phyloP scores from a whole-genome alignment of 108 stramenopile species.

The Stephanodiscus triporus region DNA sequence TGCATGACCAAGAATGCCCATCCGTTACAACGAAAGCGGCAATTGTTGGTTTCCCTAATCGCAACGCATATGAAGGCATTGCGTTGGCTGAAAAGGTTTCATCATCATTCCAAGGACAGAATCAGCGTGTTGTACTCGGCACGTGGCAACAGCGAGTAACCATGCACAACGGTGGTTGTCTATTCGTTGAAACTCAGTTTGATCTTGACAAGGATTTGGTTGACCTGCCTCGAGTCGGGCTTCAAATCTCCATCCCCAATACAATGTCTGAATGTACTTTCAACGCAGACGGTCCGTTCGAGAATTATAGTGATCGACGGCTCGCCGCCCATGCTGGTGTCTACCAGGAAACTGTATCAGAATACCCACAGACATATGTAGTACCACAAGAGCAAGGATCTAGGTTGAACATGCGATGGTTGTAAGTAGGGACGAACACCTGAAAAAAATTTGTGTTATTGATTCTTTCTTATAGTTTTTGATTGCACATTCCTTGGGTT shows the following conservation, averaged over 20 bases:
- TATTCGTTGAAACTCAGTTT: constrained; percentile 58
- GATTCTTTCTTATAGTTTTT: background rate
- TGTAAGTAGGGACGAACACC: too few species aligned
- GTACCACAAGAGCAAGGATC: constrained; percentile 49
- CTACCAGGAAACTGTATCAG: constrained; percentile 17
- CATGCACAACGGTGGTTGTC: constrained; percentile 30
- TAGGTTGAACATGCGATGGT: constrained; percentile 34
- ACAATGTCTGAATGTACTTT: constrained; percentile 52
- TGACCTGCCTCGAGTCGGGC: constrained; percentile 69
- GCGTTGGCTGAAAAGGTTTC: constrained; percentile 28
- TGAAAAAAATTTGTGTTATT: background rate
- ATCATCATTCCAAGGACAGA: background rate
- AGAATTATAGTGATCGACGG: constrained; percentile 75
- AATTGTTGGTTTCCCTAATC: constrained; percentile 24
- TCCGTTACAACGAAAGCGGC: constrained; percentile 18
- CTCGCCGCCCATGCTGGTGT: constrained; percentile 35
- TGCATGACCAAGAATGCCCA: constrained; percentile 2
- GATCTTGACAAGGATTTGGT: constrained; percentile 42
- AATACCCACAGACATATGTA: constrained; percentile 24
- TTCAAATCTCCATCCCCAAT: constrained; percentile 50
- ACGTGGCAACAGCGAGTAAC: constrained; percentile 28
- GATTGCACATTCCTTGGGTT: background rate
- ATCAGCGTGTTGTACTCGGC: constrained; percentile 15
- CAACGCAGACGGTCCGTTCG: constrained; percentile 68
- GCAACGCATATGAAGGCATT: constrained; percentile 20